Evolutionary conservation across 2,329 filamentous ascomycete genomes (phyloP), one percentile per base, ranked within the genome.

Genomic region (Coniella vitis): DNA sequence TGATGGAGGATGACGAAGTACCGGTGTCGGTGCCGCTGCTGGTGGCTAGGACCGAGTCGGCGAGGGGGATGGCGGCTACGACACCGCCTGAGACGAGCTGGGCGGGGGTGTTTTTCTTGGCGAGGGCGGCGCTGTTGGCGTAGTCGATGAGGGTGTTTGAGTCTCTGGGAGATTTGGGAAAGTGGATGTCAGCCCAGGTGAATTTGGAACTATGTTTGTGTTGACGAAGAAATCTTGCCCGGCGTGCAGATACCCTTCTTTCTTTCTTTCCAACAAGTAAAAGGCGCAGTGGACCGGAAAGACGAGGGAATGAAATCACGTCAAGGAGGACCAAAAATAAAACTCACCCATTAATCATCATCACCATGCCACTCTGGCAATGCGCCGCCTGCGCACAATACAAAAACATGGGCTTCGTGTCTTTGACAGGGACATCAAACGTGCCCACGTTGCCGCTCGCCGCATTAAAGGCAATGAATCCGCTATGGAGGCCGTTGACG

Each of bases 381-480:
- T 78, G 74, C 3, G 67, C 68, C 0, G 63, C 67, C 2, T 69
- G 69, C 0, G 73, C 70, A 49, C 74, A 78, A 58, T 77, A 78
- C 29, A 74, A 53, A 58, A 73, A 78, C 50, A 76, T 69, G 5
- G 73, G 65, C 2, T 69, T 64, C 0, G 68, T 64, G 49, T 63
- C 66, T 22, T 65, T 67, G 16, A 78, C 59, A 10, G 65, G 64
- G 58, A 78, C 66, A 49, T 66, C 72, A 56, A 76, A 78, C 1
- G 68, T 70, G 0, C 69, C 69, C 7, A 71, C 68, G 0, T 58
- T 64, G 17, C 38, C 48, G 3, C 58, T 60, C 45, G 68, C 64
- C 0, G 65, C 66, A 7, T 58, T 3, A 25, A 62, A 71, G 0
- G 69, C 66, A 9, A 71, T 68, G 40, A 70, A 67, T 0, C 69